Conservation (phyloP, 2,329 filamentous ascomycete species). For the Xylaria sp. region DNA sequence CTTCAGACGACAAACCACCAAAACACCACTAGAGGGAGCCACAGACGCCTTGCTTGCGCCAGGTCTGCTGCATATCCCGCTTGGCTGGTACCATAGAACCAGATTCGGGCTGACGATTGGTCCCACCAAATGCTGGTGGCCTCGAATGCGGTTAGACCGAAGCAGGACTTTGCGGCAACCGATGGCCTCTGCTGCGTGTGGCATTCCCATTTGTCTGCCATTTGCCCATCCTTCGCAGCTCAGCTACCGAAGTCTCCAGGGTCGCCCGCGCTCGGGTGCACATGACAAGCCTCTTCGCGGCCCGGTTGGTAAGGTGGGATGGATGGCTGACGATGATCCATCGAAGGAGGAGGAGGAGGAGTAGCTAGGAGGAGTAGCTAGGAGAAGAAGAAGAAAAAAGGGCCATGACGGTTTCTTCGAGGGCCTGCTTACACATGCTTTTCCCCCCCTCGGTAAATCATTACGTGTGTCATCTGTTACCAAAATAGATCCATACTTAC, state of each 20-base stretch:
- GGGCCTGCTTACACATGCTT: constrained; percentile 14
- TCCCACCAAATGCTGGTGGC: constrained; percentile 31
- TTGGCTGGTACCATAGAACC: constrained; percentile 27
- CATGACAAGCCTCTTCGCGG: constrained; percentile 37
- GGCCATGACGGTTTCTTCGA: not conserved
- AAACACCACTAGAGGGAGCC: constrained; percentile 1
- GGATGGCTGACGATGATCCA: constrained; percentile 24
- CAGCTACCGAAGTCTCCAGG: constrained; percentile 34
- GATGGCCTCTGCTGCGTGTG: constrained; percentile 15
- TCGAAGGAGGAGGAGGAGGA: constrained; percentile 8
- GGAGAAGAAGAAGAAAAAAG: not conserved
- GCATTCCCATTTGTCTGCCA: constrained; percentile 19
- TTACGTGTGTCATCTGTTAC: constrained; percentile 22
- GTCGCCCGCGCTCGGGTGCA: constrained; percentile 31
- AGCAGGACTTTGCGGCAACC: constrained; percentile 24
- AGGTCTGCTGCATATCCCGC: constrained; percentile 31
- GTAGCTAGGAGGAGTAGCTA: too few species aligned
- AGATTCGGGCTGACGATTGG: constrained; percentile 28
- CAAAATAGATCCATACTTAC: constrained; percentile 26
- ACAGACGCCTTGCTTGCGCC: constrained; percentile 25
- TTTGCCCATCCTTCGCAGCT: constrained; percentile 19
- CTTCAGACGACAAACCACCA: not conserved
- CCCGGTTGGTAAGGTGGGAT: constrained; percentile 31
- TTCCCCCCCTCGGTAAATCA: constrained; percentile 20
- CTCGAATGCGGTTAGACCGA: constrained; percentile 24